phyloP scores from a whole-genome alignment of 2,329 filamentous ascomycete species.

The Aspergillus calidoustus region DNA sequence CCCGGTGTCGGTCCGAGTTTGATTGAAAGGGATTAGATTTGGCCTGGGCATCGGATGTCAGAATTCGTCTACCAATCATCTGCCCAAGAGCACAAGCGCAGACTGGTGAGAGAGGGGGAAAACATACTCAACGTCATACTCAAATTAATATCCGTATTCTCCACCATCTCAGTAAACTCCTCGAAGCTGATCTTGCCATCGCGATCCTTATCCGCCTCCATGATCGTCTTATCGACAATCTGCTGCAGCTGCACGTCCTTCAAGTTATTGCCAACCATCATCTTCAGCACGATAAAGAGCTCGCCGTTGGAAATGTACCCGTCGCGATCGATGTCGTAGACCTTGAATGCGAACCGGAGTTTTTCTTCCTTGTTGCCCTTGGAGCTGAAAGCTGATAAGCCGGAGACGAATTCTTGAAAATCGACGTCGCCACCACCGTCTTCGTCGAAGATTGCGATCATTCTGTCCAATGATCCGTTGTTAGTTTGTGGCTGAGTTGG shows the following conservation, averaged over 20 bases:
- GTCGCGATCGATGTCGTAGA: conserved; percentile 98
- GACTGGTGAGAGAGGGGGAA: conserved; percentile 4
- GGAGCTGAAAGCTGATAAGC: conserved; percentile 91
- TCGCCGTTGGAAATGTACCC: conserved; percentile 99
- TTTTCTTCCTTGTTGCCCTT: conserved; percentile 99
- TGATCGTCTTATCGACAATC: conserved; percentile 99
- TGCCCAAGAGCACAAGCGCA: not conserved
- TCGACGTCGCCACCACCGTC: conserved; percentile 97
- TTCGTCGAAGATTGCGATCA: conserved; percentile 99
- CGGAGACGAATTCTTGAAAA: conserved; percentile 97
- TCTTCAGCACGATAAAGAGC: conserved; percentile 98
- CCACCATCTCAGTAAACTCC: conserved; percentile 98
- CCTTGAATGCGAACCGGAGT: conserved; percentile 95
- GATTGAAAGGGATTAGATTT: not conserved
- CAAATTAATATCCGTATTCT: conserved; percentile 78
- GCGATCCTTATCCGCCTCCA: conserved; percentile 95
- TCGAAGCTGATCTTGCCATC: conserved; percentile 99
- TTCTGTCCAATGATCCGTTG: conserved; percentile 56
- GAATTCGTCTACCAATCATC: not conserved
- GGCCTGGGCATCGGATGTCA: not conserved
- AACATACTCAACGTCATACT: conserved; percentile 69
- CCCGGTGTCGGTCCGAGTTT: not conserved
- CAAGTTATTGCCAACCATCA: conserved; percentile 99
- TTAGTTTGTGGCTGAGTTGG: not conserved
- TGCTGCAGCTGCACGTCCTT: conserved; percentile 98